Evolutionary conservation across 495 filamentous ascomycete species (phyloP).

Genomic region (Podospora pseudoanserina): DNA sequence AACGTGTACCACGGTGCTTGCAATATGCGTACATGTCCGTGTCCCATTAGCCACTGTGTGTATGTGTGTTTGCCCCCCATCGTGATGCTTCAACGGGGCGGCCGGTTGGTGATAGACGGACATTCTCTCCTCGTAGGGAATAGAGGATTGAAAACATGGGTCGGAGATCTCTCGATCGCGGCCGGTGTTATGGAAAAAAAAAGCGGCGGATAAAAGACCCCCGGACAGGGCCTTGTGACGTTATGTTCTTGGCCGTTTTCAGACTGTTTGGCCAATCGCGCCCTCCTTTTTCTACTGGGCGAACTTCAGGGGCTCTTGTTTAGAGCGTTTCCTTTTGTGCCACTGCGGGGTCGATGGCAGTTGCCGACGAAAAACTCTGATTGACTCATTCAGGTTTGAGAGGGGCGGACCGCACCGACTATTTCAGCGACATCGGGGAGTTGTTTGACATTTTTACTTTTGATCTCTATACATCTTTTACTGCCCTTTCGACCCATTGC

Average conservation of each 20-base stretch:
- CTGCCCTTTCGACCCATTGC: conserved; percentile 3
- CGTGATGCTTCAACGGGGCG: neutral
- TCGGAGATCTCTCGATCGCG: neutral
- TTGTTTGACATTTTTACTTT: conserved; percentile 8
- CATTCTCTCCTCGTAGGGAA: neutral
- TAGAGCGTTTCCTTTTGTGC: conserved; percentile 23
- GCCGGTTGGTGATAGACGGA: neutral
- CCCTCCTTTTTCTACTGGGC: conserved; percentile 9
- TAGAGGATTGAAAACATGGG: neutral
- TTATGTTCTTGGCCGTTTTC: conserved; percentile 17
- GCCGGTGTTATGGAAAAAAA: neutral
- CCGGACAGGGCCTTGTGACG: conserved; percentile 16
- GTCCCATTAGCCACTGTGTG: neutral
- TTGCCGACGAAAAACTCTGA: conserved; percentile 33
- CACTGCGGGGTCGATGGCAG: conserved; percentile 32
- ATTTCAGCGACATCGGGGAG: conserved; percentile 38
- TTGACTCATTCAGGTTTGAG: conserved; percentile 31
- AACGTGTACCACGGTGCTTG: neutral
- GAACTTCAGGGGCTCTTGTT: conserved; percentile 9
- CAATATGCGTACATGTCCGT: neutral
- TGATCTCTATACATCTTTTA: conserved; percentile 12
- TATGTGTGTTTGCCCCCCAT: neutral
- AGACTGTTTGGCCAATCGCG: conserved; percentile 23
- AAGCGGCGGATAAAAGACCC: conserved; percentile 13
- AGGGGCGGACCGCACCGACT: conserved; percentile 20